phyloP scores from a whole-genome alignment of 2,329 filamentous ascomycete species.

The Magnaporthales sp. region DNA sequence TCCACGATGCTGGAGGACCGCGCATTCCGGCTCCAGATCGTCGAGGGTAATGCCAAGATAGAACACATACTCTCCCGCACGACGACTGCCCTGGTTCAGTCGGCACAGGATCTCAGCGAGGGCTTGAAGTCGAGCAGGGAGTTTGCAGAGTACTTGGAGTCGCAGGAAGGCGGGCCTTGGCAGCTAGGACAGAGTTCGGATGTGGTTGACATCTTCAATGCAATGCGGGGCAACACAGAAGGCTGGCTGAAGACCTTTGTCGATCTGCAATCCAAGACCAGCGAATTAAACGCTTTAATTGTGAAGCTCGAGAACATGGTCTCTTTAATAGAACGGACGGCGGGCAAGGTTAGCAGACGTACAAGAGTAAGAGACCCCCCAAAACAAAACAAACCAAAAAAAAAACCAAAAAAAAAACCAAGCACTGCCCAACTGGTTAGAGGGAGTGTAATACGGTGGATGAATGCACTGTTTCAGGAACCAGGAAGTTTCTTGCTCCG shows the following conservation, averaged over 20 bases:
- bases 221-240: slow-evolving; percentile 88
- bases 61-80: slow-evolving; percentile 83
- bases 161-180: slow-evolving; percentile 53
- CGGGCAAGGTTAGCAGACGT: slow-evolving; percentile 72
- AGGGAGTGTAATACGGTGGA: neutral
- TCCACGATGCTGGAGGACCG: slow-evolving; percentile 82
- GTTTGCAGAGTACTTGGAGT: slow-evolving; percentile 65
- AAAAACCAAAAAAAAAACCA: neutral
- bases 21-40: slow-evolving; percentile 70
- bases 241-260: slow-evolving; percentile 80
- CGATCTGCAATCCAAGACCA: slow-evolving; percentile 64
- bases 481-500: neutral
- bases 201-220: slow-evolving; percentile 65
- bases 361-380: slow-evolving; percentile 54
- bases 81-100: slow-evolving; percentile 64
- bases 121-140: slow-evolving; percentile 69
- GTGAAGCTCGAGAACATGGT: slow-evolving; percentile 68
- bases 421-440: neutral
- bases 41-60: slow-evolving; percentile 83
- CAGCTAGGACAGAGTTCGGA: slow-evolving; percentile 49
- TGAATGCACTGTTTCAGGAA: neutral
- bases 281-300: slow-evolving; percentile 60
- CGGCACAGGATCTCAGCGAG: slow-evolving; percentile 69
- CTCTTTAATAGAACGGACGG: slow-evolving; percentile 77
- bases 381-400: too few relatives aligned